A percentile compares a stretch with the other conserved stretches of the same genome.
These are phyloP conservation scores for Phylloporus arenicola DNA, from an alignment of 768 basidiomycete species.

Conservation along the genomic window DNA sequence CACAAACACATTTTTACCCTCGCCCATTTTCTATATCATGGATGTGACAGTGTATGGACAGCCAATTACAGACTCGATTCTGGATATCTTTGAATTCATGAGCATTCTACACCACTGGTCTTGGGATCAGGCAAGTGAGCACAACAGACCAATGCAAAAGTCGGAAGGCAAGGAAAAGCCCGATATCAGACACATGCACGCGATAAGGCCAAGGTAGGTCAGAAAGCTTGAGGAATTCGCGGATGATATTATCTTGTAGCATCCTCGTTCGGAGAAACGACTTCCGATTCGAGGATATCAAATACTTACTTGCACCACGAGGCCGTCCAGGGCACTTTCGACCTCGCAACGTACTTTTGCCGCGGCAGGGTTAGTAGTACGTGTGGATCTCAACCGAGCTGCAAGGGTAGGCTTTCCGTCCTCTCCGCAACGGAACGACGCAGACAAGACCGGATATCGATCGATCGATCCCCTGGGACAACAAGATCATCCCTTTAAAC, in stretches of 20 bases:
- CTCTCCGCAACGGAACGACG: not conserved
- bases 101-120: not conserved
- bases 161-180: not conserved
- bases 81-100: slow-evolving; percentile 1
- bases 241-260: not conserved
- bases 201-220: not conserved
- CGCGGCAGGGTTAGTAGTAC: not conserved
- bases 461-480: slow-evolving; percentile 3
- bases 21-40: slow-evolving; percentile 10
- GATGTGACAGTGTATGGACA: slow-evolving; percentile 19
- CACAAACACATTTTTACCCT: slow-evolving; percentile 17
- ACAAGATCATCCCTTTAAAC: not conserved
- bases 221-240: not conserved
- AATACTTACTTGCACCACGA: not conserved
- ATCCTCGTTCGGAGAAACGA: not conserved
- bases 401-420: not conserved
- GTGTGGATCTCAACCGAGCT: not conserved
- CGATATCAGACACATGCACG: not conserved
- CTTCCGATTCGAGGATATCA: not conserved
- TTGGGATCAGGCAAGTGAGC: not conserved
- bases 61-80: slow-evolving; percentile 5
- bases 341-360: not conserved
- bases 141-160: not conserved
- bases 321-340: not conserved
- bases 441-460: not conserved